phyloP scores from a whole-genome alignment of 1,139 yeast species.

The Suhomyces chickasaworum region DNA sequence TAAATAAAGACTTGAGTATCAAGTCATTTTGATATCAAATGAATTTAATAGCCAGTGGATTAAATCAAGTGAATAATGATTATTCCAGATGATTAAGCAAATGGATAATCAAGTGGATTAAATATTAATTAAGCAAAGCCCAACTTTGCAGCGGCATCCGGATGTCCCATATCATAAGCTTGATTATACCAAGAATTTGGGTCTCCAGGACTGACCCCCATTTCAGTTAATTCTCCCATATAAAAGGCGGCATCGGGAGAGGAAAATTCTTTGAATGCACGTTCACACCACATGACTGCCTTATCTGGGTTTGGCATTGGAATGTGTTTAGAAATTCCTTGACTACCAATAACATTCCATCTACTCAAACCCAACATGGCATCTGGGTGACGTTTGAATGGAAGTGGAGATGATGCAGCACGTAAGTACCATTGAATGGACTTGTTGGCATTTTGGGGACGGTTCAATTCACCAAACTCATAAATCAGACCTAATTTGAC shows the following conservation, averaged over 20 bases:
- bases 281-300: slow-evolving; percentile 87
- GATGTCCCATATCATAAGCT: slow-evolving; percentile 21
- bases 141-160: slow-evolving; percentile 19
- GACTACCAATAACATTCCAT: slow-evolving; percentile 87
- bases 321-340: slow-evolving; percentile 52
- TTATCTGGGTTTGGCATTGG: slow-evolving; percentile 70
- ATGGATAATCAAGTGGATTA: slow-evolving; percentile 11
- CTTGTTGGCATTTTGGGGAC: slow-evolving; percentile 66
- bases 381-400: slow-evolving; percentile 70
- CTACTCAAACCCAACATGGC: slow-evolving; percentile 90
- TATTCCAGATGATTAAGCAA: too few relatives aligned
- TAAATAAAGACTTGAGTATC: neutral
- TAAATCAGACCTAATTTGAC: slow-evolving; percentile 84
- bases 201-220: slow-evolving; percentile 50
- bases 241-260: slow-evolving; percentile 82
- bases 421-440: slow-evolving; percentile 89
- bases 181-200: slow-evolving; percentile 18
- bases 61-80: too few relatives aligned
- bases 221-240: slow-evolving; percentile 78
- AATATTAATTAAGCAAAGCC: slow-evolving; percentile 14
- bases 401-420: slow-evolving; percentile 61
- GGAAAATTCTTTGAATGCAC: slow-evolving; percentile 74
- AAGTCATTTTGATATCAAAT: neutral
- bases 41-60: slow-evolving; percentile 9
- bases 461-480: slow-evolving; percentile 78